Percentiles rank a stretch among this genome's conserved stretches.
phyloP scores from a whole-genome alignment of 768 basidiomycete species.

The Cystofilobasidium macerans region DNA sequence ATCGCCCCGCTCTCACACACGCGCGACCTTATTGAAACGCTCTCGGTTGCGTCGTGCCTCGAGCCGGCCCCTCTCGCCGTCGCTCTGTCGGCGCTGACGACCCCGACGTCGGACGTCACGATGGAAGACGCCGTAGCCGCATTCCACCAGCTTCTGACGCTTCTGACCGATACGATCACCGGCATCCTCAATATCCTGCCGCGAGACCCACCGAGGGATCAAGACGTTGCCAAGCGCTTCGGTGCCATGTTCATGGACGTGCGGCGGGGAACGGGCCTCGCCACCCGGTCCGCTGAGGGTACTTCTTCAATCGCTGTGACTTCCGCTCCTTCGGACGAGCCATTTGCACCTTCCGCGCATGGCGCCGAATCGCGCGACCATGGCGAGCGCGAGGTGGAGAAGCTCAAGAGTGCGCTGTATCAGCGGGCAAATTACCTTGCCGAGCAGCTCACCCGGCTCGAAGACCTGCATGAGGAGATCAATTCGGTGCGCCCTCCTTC shows the following conservation, averaged over 20 bases:
- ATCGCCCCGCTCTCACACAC: constrained; percentile 74
- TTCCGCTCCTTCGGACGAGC: no score
- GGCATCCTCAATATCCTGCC: constrained; percentile 73
- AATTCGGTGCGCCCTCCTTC: constrained; percentile 59
- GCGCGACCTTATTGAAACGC: constrained; percentile 31
- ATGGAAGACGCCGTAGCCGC: constrained; percentile 82
- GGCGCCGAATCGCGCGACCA: constrained; percentile 42
- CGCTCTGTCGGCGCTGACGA: constrained; percentile 72
- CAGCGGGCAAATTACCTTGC: constrained; percentile 91
- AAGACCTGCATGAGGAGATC: constrained; percentile 79
- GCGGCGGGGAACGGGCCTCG: neutral
- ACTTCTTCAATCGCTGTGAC: constrained; percentile 71
- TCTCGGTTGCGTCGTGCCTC: constrained; percentile 6
- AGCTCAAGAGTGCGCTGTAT: constrained; percentile 68
- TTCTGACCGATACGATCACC: constrained; percentile 78
- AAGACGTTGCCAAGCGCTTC: constrained; percentile 9
- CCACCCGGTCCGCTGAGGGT: constrained; percentile 42
- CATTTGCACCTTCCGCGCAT: constrained; percentile 74
- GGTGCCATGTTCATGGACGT: constrained; percentile 18
- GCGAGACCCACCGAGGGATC: constrained; percentile 70
- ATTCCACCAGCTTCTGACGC: constrained; percentile 78
- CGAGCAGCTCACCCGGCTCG: constrained; percentile 59
- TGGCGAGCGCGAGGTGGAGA: constrained; percentile 59
- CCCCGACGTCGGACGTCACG: constrained; percentile 74
- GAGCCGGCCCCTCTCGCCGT: constrained; percentile 51